Base-by-base conservation (phyloP, 352 stramenopile species). In the Globisporangium uncinulatum region DNA sequence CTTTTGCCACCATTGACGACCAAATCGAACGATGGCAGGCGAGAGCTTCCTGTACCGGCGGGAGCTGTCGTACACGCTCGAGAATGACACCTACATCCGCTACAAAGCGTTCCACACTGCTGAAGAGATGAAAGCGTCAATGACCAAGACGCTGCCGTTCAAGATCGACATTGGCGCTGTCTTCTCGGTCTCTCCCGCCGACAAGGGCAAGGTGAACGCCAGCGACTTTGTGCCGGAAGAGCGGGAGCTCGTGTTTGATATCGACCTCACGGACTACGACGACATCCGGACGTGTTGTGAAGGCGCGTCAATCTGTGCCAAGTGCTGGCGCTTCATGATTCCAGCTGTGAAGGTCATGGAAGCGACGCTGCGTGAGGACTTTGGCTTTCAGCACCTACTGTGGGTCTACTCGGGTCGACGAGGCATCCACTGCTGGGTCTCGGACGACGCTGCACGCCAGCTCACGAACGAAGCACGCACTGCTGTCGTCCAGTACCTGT, bases 161-260 rank as follows among this genome's bases (percentile, higher is more conserved):
- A 99, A 99, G 73, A 99, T 99, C 70, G 97, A 99, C 84, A 99
- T 99, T 45, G 97, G 97, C 20, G 97, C 97, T 21, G 90, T 99
- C 2, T 99, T 87, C 72, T 89, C 79, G 3, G 79, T 93, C 6
- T 94, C 85, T 4, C 86, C 86, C 0, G 73, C 74, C 8, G 86
- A 95, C 61, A 94, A 95, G 39, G 83, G 81, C 69, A 95, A 95
- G 42, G 83, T 95, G 19, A 92, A 85, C 43, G 69, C 78, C 15
- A 74, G 68, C 15, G 74, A 94, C 50, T 99, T 99, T 63, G 67
- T 83, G 29, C 87, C 97, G 0, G 81, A 97, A 19, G 86, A 99
- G 65, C 86, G 97, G 31, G 97, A 99, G 71, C 86, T 99, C 15
- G 97, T 99, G 32, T 99, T 99, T 68, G 97, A 99, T 95, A 98